Evolutionary conservation across 345 rosid genomes (phyloP).

Genomic region (Eucalyptus fibrosa): DNA sequence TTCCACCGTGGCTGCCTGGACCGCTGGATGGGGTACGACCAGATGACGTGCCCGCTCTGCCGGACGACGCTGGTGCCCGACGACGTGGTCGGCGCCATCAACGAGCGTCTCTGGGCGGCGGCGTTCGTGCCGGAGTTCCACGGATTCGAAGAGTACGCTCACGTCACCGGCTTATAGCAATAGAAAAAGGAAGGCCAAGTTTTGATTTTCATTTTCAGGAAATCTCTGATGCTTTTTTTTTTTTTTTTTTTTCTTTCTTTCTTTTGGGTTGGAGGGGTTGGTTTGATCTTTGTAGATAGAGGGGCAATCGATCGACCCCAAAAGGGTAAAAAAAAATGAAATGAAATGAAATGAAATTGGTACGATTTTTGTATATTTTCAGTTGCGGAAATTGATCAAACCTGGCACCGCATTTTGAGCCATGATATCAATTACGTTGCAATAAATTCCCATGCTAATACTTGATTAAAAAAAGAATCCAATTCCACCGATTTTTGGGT

Average conservation of each 20-base stretch:
- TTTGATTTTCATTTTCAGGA: not conserved
- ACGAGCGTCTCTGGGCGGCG: constrained; percentile 3
- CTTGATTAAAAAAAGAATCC: not conserved
- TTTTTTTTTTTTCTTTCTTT: too few species aligned
- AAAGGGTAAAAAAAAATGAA: not conserved
- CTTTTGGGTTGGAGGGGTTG: not conserved
- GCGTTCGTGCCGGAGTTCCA: not conserved
- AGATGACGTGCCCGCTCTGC: constrained; percentile 7
- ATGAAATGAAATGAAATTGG: not conserved
- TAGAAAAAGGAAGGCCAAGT: not conserved
- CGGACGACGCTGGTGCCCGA: constrained; percentile 3
- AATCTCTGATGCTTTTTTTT: not conserved
- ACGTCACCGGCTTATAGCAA: not conserved
- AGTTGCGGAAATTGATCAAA: not conserved
- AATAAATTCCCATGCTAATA: not conserved
- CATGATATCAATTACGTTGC: not conserved
- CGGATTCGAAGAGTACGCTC: not conserved
- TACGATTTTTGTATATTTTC: not conserved
- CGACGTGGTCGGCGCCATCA: not conserved
- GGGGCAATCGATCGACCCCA: not conserved
- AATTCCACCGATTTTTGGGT: not conserved
- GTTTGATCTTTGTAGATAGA: not conserved
- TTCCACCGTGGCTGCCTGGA: constrained; percentile 6
- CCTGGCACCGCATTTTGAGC: not conserved
- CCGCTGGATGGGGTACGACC: constrained; percentile 7